Evolutionary conservation across 805 yeast genomes (phyloP).

Genomic region (Zygosaccharomyces kombuchaensis): DNA sequence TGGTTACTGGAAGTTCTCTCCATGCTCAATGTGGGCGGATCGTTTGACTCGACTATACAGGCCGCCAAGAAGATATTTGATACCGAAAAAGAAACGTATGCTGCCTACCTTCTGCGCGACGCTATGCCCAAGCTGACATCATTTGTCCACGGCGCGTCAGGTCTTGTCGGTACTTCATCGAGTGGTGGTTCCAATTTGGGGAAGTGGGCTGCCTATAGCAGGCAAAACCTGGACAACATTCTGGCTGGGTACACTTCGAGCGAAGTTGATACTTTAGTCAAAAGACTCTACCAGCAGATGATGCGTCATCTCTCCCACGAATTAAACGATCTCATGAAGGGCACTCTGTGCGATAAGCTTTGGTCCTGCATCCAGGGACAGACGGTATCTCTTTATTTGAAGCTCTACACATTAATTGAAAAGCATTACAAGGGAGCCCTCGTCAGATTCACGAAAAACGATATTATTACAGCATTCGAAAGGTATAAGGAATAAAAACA

Average conservation of each 20-base stretch:
- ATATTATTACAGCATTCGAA: constrained; percentile 52
- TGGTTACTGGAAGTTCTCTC: constrained; percentile 45
- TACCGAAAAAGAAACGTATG: constrained; percentile 40
- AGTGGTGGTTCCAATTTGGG: constrained; percentile 42
- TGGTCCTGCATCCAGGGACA: constrained; percentile 70
- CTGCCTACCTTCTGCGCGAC: constrained; percentile 44
- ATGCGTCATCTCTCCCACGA: constrained; percentile 46
- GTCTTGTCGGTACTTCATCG: constrained; percentile 39
- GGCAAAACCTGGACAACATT: constrained; percentile 54
- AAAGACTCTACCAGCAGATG: constrained; percentile 52
- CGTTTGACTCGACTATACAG: constrained; percentile 21
- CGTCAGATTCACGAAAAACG: constrained; percentile 48
- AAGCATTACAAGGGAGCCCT: constrained; percentile 54
- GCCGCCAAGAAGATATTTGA: constrained; percentile 29
- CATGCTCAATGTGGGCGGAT: constrained; percentile 17
- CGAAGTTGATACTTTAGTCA: constrained; percentile 53
- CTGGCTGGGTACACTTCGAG: constrained; percentile 51
- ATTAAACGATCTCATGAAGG: constrained; percentile 24
- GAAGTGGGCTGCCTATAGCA: constrained; percentile 60
- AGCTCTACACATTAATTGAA: constrained; percentile 51
- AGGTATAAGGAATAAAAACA: constrained; percentile 19
- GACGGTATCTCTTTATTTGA: constrained; percentile 51
- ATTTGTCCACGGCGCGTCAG: constrained; percentile 61
- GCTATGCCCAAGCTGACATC: constrained; percentile 64
- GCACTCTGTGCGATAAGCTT: constrained; percentile 52